Base-by-base conservation (phyloP, 2,329 filamentous ascomycete genomes). In the Chaetomium globosum region DNA sequence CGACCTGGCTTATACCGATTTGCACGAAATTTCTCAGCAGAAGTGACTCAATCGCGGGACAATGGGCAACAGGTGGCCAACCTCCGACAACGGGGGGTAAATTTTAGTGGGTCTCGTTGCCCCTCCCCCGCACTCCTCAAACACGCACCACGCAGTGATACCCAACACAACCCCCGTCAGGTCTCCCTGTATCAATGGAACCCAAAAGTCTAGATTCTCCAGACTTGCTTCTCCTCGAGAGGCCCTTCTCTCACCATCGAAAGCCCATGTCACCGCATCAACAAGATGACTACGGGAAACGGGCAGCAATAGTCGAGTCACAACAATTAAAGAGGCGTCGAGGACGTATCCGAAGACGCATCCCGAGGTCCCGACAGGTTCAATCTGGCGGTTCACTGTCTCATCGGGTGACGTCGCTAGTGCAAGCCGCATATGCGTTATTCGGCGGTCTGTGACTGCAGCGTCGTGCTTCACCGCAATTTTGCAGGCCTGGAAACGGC, bases 61-160 rank as follows among this genome's bases (percentile, higher is more conserved):
- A 12, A 1, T 46, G 16, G 23, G 9, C 8, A 19, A 16, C 28
- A 36, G 26, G 48, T 2, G 9, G 30, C 13, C 13, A 30, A 39
- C 55, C 59, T 66, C 60, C 64, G 64, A 66, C 59, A 66, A 51
- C 60, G 64, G 64, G 52, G 49, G 21, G n/a, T 43, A 61, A 61
- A 61, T 58, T 65, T 61, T 46, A 62, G 39, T 62, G 60, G 52
- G 39, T 6, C 60, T 30, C 12, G 2, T 10, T 48, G 30, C 60
- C 60, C 60, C 60, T 62, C 60, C 59, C 59, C 59, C 59, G 59
- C 59, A 53, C n/a, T 48, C 39, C 4, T 19, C 39, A 19, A 4
- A 36, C 33, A 26, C 4, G 26, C 33, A 36, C 33, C 33, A 16
- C 4, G 16, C 39, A 43, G 39, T 43, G 39, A 16, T 16, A n/a